phyloP scores from a whole-genome alignment of 331 rosid genomes.

The Pyrus hybrid region DNA sequence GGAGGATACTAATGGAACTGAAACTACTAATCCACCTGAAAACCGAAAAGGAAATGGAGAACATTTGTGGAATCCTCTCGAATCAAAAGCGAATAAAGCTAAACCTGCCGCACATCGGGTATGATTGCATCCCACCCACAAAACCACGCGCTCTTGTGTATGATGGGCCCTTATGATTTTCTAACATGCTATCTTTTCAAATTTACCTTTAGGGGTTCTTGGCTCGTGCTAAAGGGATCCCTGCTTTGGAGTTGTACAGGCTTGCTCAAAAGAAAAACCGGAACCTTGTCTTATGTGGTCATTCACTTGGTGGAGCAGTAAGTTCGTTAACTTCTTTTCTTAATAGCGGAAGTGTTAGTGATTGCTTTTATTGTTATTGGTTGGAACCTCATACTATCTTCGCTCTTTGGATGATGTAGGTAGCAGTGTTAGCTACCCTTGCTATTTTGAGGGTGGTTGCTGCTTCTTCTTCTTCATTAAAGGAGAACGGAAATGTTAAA shows the following conservation, averaged over 20 bases:
- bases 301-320: conserved; percentile 99
- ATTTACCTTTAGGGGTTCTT: conserved; percentile 66
- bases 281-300: conserved; percentile 91
- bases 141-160: background rate
- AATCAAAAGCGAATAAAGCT: conserved; percentile 52
- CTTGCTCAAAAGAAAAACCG: conserved; percentile 95
- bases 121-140: conserved; percentile 4
- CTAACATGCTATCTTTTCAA: background rate
- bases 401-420: conserved; percentile 42
- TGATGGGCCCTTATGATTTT: background rate
- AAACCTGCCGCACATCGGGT: conserved; percentile 97
- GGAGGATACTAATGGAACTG: conserved; percentile 42
- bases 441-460: conserved; percentile 96
- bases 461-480: conserved; percentile 78
- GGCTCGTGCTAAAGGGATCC: conserved; percentile 99
- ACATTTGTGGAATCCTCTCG: conserved; percentile 62
- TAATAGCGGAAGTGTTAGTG: background rate
- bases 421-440: conserved; percentile 92
- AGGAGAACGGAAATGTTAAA: conserved; percentile 63
- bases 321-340: conserved; percentile 28
- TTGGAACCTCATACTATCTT: background rate
- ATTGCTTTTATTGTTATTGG: background rate
- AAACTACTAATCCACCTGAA: conserved; percentile 33
- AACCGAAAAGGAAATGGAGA: conserved; percentile 49
- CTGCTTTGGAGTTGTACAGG: conserved; percentile 87